These are phyloP conservation scores for Alternaria brassicicola DNA, from an alignment of 2,329 filamentous ascomycete species.

Conservation along the genomic window DNA sequence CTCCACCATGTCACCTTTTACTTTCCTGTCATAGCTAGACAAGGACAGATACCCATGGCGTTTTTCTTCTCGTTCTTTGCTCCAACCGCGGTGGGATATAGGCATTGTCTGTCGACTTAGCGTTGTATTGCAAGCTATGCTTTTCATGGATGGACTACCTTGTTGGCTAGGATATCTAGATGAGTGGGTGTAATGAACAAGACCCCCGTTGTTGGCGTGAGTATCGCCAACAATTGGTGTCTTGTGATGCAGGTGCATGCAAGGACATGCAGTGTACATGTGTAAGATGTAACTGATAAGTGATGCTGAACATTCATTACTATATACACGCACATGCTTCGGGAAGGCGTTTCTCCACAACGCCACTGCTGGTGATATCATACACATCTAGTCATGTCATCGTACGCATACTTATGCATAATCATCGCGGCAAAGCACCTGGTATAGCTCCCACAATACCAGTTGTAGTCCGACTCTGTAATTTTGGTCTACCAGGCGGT, in stretches of 20 bases:
- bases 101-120: not conserved
- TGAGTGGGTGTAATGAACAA: not conserved
- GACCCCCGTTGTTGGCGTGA: not conserved
- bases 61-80: not conserved
- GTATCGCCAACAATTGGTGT: not conserved
- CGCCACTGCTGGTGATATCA: not conserved
- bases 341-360: not conserved
- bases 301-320: not conserved
- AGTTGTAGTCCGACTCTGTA: slow-evolving; percentile 19
- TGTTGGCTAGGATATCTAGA: not conserved
- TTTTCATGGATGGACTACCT: not conserved
- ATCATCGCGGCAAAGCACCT: slow-evolving; percentile 37
- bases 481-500: slow-evolving; percentile 18
- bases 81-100: not conserved
- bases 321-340: slow-evolving; percentile 8
- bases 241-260: not conserved
- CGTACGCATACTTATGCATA: not conserved
- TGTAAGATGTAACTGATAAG: not conserved
- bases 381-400: slow-evolving; percentile 7
- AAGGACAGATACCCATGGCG: slow-evolving; percentile 15
- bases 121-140: not conserved
- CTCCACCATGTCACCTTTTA: not conserved
- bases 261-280: not conserved
- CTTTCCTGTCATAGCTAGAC: not conserved
- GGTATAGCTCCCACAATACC: slow-evolving; percentile 41